phyloP scores from a whole-genome alignment of 495 filamentous ascomycete species.

The Thermothielavioides terrestris region DNA sequence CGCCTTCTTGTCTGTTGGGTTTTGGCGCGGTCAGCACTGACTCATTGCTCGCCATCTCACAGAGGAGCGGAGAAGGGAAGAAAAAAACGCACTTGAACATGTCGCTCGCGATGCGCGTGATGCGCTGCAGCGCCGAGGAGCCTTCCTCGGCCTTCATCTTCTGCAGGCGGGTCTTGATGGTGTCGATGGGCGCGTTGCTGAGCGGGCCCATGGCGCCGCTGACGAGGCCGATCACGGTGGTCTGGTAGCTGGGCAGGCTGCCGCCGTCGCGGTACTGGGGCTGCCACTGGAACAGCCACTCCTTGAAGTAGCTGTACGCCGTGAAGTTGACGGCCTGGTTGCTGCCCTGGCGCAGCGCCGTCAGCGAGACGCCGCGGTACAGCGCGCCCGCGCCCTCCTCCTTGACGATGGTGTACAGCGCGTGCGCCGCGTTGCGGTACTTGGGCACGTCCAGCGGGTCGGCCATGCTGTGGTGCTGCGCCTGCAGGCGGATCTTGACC shows the following conservation, averaged over 20 bases:
- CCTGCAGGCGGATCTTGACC: conserved; percentile 95
- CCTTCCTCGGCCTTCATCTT: conserved; percentile 77
- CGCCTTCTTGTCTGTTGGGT: conserved; percentile 61
- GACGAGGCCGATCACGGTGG: conserved; percentile 80
- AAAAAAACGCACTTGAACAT: conserved; percentile 72
- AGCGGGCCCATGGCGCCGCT: conserved; percentile 92
- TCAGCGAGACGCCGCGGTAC: conserved; percentile 89
- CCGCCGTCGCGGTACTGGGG: conserved; percentile 44
- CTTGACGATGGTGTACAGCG: conserved; percentile 79
- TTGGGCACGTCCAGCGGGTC: conserved; percentile 87
- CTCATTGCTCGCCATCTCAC: not conserved
- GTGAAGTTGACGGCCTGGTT: conserved; percentile 99
- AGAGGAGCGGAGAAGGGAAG: too few species aligned
- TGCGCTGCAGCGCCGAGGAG: conserved; percentile 66
- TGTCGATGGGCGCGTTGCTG: conserved; percentile 96
- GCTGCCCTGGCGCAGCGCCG: conserved; percentile 84
- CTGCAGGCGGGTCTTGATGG: conserved; percentile 95
- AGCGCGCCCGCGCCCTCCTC: conserved; percentile 84
- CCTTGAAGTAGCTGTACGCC: conserved; percentile 90
- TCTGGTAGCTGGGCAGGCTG: conserved; percentile 81
- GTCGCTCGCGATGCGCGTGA: conserved; percentile 67
- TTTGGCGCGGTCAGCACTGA: not conserved
- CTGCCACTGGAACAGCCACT: conserved; percentile 60
- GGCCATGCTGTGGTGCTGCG: conserved; percentile 89
- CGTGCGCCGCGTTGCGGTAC: conserved; percentile 96